Evolutionary conservation across 2,329 filamentous ascomycete genomes (phyloP), one percentile per base, ranked within the genome.

Genomic region (Alternaria gaisen): DNA sequence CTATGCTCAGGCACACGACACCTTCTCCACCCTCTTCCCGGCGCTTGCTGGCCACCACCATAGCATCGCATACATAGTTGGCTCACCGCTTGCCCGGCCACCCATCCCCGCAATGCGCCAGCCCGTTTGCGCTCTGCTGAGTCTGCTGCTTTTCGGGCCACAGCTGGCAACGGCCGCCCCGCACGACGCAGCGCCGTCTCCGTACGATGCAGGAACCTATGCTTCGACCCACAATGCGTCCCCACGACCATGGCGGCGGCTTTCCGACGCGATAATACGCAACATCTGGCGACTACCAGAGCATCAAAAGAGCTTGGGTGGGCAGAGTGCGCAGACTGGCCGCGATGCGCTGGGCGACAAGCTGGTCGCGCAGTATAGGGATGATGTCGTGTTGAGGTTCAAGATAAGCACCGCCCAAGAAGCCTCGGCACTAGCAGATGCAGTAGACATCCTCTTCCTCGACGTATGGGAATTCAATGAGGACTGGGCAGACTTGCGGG

Each of bases 371-470:
- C 81, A 82, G 61, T 97, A 97, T 76, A 87, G 88, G 63, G 87
- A 90, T 64, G 90, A 97, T 78, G 85, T 97, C n/a, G 93, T 99
- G 16, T 82, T 98, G 64, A 89, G 95, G 40, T 97, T 98, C 84
- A 92, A 91, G 72, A 82, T 97, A 56, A 89, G 86, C 63, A 88
- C 86, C 26, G 79, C 84, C 3, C 84, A 88, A 20, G 91, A 97
- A 73, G 89, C 91, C 60, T 79, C 81, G 34, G 90, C 90, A 1
- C 82, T 97, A 57, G 85, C 89, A n/a, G 86, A 91, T 58, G 93
- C 92, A 3, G 85, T 89, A 1, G 85, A 91, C 62, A 87, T 88
- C 18, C 85, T 97, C 24, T 90, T 95, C 70, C 83, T 98, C 42
- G 95, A 99, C 74, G 87, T 98, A 2, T 99, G 95, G 95, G 90